Conservation (phyloP, 2,329 filamentous ascomycete species). For the Monosporascus ibericus region DNA sequence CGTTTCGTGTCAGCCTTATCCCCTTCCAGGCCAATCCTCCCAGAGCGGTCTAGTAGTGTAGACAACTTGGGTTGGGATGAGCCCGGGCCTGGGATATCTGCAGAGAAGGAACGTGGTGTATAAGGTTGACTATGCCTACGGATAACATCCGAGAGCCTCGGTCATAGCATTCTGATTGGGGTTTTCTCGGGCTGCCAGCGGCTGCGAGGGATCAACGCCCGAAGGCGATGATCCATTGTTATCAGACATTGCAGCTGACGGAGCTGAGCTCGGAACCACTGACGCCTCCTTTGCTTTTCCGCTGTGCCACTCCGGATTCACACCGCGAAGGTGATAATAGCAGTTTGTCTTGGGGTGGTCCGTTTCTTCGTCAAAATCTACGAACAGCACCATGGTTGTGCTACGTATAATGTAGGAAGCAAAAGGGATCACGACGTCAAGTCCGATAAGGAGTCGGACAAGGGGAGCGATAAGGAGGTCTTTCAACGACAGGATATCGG, state of each 20-base stretch:
- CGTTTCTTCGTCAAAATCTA: not conserved
- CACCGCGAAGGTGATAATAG: not conserved
- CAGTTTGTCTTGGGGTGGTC: not conserved
- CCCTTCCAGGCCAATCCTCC: conserved; percentile 3
- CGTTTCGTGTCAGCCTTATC: conserved; percentile 6
- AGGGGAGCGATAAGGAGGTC: not conserved
- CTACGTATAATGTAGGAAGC: not conserved
- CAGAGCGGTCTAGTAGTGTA: not conserved
- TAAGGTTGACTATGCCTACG: conserved; percentile 46
- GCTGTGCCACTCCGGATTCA: not conserved
- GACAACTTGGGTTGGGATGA: not conserved
- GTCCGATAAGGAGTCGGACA: not conserved
- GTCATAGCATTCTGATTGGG: conserved; percentile 55
- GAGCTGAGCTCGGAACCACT: not conserved
- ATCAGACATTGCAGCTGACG: not conserved
- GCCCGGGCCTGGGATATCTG: conserved; percentile 7
- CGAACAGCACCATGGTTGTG: not conserved
- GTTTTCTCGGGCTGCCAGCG: conserved; percentile 23
- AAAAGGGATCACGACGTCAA: not conserved
- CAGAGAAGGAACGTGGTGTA: conserved; percentile 17
- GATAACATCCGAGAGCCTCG: conserved; percentile 60
- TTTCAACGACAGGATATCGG: not conserved
- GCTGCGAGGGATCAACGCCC: conserved; percentile 7
- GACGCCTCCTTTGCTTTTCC: not conserved
- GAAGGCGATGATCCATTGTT: not conserved